Conservation (phyloP, 2,329 filamentous ascomycete species). For the Aspergillus luchuensis region DNA sequence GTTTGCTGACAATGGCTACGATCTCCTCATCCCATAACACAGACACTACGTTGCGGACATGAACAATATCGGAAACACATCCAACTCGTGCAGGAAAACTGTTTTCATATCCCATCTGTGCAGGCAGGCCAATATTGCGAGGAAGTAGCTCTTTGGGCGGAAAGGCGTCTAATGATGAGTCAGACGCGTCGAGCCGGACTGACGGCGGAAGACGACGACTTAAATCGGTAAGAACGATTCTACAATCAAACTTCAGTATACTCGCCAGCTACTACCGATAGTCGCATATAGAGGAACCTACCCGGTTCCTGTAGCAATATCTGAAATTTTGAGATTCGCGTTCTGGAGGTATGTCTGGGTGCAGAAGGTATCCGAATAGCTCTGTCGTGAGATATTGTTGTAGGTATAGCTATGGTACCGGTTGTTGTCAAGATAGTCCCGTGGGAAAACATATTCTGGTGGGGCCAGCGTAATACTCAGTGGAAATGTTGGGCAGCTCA, state of each 20-base stretch:
- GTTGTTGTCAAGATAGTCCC: not conserved
- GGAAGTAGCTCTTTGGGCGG: not conserved
- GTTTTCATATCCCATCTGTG: not conserved
- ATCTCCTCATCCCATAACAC: not conserved
- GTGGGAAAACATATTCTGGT: not conserved
- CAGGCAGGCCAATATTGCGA: not conserved
- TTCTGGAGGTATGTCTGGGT: not conserved
- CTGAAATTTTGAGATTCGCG: not conserved
- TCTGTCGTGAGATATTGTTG: not conserved
- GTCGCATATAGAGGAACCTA: not conserved
- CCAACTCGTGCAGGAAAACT: no score
- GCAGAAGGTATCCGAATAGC: not conserved
- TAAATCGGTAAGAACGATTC: not conserved
- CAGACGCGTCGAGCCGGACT: not conserved
- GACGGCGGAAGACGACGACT: not conserved
- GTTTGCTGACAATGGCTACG: not conserved
- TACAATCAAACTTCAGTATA: not conserved
- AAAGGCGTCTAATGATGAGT: not conserved
- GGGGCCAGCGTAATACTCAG: not conserved
- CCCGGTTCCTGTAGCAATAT: conserved; percentile 1
- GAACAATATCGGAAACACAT: not conserved
- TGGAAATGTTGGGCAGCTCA: no score
- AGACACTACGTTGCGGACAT: not conserved
- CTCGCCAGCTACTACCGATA: no score
- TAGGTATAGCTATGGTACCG: not conserved